Percentiles rank a stretch among this genome's conserved stretches.
Evolutionary conservation across 2,329 filamentous ascomycete species (phyloP).

Genomic region (Fusarium cicatricum): DNA sequence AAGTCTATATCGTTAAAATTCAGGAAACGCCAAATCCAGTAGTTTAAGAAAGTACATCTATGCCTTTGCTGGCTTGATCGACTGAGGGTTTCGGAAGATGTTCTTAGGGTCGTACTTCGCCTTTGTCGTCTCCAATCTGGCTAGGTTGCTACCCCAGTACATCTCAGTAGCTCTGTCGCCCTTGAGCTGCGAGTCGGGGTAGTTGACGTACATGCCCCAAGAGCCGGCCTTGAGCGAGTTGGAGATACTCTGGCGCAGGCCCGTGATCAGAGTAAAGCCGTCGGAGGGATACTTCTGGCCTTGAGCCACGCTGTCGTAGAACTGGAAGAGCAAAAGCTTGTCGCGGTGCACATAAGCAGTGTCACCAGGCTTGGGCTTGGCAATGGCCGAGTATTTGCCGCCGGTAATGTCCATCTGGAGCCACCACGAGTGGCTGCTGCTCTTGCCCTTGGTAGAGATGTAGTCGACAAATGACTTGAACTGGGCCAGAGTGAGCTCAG

Average conservation of each 20-base stretch:
- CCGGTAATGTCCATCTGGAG: slow-evolving; percentile 46
- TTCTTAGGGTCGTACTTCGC: slow-evolving; percentile 47
- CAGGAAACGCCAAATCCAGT: too few species aligned
- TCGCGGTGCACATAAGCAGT: slow-evolving; percentile 53
- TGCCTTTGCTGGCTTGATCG: slow-evolving; percentile 25
- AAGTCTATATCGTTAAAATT: too few species aligned
- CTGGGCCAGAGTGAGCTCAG: slow-evolving; percentile 29
- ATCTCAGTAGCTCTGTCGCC: slow-evolving; percentile 44
- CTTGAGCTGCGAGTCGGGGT: slow-evolving; percentile 49
- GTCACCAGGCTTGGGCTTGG: slow-evolving; percentile 40
- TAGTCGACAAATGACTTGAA: slow-evolving; percentile 42
- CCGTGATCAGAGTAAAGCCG: slow-evolving; percentile 46
- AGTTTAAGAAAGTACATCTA: too few species aligned
- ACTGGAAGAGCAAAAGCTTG: slow-evolving; percentile 60
- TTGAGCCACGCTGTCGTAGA: slow-evolving; percentile 51
- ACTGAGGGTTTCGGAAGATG: slow-evolving; percentile 52
- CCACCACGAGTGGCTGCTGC: slow-evolving; percentile 37
- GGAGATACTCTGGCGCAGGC: slow-evolving; percentile 47
- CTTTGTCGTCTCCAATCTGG: slow-evolving; percentile 48
- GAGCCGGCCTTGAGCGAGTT: slow-evolving; percentile 34
- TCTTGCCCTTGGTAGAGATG: slow-evolving; percentile 24
- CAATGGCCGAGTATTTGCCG: slow-evolving; percentile 49
- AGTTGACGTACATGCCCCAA: slow-evolving; percentile 55
- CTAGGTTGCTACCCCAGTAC: slow-evolving; percentile 50
- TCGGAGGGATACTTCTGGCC: slow-evolving; percentile 43